Evolutionary conservation across 331 rosid genomes (phyloP), one percentile per base, ranked within the genome.

Genomic region (Erythrophleum ivorense): DNA sequence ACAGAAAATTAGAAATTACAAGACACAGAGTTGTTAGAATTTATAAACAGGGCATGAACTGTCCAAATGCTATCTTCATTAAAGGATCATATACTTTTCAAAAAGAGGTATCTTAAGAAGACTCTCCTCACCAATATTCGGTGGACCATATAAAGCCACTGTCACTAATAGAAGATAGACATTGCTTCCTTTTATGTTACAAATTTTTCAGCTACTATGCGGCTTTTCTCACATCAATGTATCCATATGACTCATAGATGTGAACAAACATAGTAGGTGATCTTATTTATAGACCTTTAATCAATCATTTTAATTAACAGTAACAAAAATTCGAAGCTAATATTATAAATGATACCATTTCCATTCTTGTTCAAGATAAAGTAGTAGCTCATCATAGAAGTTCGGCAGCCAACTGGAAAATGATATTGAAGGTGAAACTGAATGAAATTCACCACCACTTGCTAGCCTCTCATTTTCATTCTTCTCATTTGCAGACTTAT

Each of bases 281-380:
- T 58, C 68, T 69, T 50, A 62, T 36, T 36, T 29, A n/a, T n/a
- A 24, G 19, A 34, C 52, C 50, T 78, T 55, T 46, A 73, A 84
- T 21, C 50, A 83, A 50, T 65, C 31, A 49, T 63, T 48, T 50
- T 54, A 71, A 40, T 79, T 58, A 69, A 53, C 16, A 10, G 69
- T 67, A 66, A 58, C 77, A 71, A 82, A 33, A 65, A 59, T 12
- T 75, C 55, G 31, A 84, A 87, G 78, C 21, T 60, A 81, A 79
- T 48, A 74, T 75, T 55, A 53, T 38, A 53, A 83, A 78, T 46
- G 7, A 21, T 90, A 96, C 99, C 99, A 96, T 83, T 96, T 96
- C 99, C 99, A 93, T 85, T 93, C 99, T 86, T 96, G 99, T 86
- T 96, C 98, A 46, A 96, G 98, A 89, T 92, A 96, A 75, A 96